These are phyloP conservation scores for Pharnaceum exiguum DNA, from an alignment of 148 eudicot species.

Conservation along the genomic window DNA sequence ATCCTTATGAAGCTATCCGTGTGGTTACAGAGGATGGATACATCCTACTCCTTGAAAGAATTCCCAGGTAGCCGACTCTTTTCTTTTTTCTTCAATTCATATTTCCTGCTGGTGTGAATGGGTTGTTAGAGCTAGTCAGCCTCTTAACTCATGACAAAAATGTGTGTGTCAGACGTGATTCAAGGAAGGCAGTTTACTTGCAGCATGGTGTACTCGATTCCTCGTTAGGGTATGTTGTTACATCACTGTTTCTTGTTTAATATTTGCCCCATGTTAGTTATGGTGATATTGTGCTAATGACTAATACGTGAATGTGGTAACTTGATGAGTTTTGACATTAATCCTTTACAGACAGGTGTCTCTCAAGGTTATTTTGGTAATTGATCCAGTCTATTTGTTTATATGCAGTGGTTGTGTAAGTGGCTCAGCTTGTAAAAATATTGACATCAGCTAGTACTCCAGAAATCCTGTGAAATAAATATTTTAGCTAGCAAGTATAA, in stretches of 20 bases:
- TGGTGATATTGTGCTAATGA: too few relatives aligned
- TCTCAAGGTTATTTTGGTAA: too few relatives aligned
- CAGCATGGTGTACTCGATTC: constrained; percentile 98
- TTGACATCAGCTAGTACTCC: too few relatives aligned
- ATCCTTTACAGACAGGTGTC: too few relatives aligned
- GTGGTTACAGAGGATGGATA: constrained; percentile 92
- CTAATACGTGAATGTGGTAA: too few relatives aligned
- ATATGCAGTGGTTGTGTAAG: too few relatives aligned
- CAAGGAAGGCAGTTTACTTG: constrained; percentile 83
- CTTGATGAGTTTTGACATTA: too few relatives aligned
- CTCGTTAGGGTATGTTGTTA: constrained; percentile 81
- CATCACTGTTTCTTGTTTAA: not conserved
- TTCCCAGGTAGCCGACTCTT: constrained; percentile 59
- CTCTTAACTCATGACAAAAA: not conserved
- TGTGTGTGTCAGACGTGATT: constrained; percentile 61
- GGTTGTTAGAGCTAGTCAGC: not conserved
- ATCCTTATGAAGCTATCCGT: constrained; percentile 94
- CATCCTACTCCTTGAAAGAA: constrained; percentile 88
- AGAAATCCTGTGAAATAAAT: too few relatives aligned
- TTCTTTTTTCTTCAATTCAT: not conserved
- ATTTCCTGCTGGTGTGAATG: not conserved
- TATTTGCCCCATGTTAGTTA: not conserved
- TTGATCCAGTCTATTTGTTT: too few relatives aligned
- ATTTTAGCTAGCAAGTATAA: too few relatives aligned
- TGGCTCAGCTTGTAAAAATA: too few relatives aligned